Evolutionary conservation across 1,284 basidiomycete species (phyloP).

Genomic region (Ganoderma sinense): DNA sequence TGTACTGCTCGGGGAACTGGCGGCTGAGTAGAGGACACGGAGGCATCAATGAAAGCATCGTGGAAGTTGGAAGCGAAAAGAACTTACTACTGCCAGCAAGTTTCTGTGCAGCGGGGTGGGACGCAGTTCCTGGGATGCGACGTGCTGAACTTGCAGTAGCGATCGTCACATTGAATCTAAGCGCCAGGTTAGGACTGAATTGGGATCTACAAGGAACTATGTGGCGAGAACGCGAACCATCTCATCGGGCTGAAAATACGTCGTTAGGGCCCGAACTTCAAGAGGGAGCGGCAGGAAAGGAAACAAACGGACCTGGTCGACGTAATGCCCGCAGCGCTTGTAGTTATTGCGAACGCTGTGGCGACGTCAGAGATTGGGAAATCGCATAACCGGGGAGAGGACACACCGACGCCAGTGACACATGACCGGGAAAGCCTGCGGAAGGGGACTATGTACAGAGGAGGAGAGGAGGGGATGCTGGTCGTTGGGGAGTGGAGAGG

Average conservation of each 20-base stretch:
- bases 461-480: slow-evolving; percentile 29
- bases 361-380: slow-evolving; percentile 18
- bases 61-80: slow-evolving; percentile 1
- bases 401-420: slow-evolving; percentile 67
- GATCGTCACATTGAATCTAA: slow-evolving; percentile 66
- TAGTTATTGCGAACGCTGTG: slow-evolving; percentile 64
- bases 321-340: slow-evolving; percentile 61
- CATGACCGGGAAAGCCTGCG: slow-evolving; percentile 45
- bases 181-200: slow-evolving; percentile 32
- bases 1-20: slow-evolving; percentile 71
- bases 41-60: slow-evolving; percentile 24
- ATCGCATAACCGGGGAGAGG: slow-evolving; percentile 15
- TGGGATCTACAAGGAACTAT: slow-evolving; percentile 30
- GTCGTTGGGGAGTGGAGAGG: slow-evolving; percentile 22
- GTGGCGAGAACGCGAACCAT: slow-evolving; percentile 48
- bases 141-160: slow-evolving; percentile 74
- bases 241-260: slow-evolving; percentile 57
- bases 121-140: slow-evolving; percentile 67
- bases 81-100: slow-evolving; percentile 83
- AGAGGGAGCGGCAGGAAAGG: slow-evolving; percentile 18
- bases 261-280: slow-evolving; percentile 22
- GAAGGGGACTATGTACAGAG: slow-evolving; percentile 26
- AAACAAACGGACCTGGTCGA: slow-evolving; percentile 55
- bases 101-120: slow-evolving; percentile 59
- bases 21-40: slow-evolving; percentile 50